These are phyloP conservation scores for Phytophthora citrophthora DNA, from an alignment of 352 stramenopile species.

Conservation along the genomic window DNA sequence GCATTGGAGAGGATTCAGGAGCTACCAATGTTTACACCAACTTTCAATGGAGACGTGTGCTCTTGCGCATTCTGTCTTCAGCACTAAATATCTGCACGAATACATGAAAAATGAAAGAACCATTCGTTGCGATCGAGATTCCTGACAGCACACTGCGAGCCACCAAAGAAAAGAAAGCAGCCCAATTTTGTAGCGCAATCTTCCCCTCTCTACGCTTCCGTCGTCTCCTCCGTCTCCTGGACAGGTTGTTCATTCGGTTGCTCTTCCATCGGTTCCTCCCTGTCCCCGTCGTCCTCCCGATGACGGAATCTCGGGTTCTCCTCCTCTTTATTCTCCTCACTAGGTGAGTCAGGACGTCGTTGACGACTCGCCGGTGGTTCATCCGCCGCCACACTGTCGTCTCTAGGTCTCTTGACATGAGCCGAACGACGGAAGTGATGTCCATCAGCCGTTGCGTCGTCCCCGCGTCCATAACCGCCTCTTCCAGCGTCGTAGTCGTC, in stretches of 20 bases:
- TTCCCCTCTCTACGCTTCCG: slow-evolving; percentile 10
- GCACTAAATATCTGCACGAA: no score
- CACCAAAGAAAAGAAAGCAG: no score
- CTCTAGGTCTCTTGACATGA: slow-evolving; percentile 60
- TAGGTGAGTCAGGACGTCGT: slow-evolving; percentile 21
- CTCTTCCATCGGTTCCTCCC: slow-evolving; percentile 21
- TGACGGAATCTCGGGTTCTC: slow-evolving; percentile 38
- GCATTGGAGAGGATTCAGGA: no score
- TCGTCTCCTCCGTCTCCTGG: slow-evolving; percentile 16
- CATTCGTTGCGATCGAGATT: no score
- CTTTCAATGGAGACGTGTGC: no score
- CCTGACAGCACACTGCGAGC: no score
- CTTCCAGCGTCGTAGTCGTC: slow-evolving; percentile 86
- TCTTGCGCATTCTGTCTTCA: no score
- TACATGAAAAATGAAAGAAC: no score
- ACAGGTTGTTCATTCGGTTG: slow-evolving; percentile 10
- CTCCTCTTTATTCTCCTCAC: slow-evolving; percentile 32
- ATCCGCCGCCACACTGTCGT: slow-evolving; percentile 50
- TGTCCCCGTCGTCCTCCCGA: slow-evolving; percentile 28
- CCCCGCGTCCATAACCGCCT: slow-evolving; percentile 78
- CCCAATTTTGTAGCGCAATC: neutral
- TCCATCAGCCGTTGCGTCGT: slow-evolving; percentile 54
- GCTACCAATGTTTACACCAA: no score
- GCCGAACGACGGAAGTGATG: slow-evolving; percentile 76
- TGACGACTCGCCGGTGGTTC: slow-evolving; percentile 43